phyloP scores from a whole-genome alignment of 2,329 filamentous ascomycete species.

The Monilinia vaccinii-corymbosi region DNA sequence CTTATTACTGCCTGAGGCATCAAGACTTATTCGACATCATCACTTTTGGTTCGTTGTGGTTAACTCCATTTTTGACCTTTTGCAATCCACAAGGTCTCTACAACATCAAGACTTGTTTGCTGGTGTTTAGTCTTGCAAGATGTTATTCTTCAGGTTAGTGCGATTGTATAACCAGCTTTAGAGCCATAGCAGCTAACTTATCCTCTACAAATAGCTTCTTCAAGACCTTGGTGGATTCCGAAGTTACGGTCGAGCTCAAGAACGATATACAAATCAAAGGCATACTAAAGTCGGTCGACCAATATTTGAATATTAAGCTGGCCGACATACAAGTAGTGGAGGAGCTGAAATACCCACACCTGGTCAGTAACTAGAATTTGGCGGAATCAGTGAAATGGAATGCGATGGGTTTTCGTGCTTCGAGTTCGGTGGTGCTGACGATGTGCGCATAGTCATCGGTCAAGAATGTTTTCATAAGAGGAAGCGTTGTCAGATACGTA shows the following conservation, averaged over 20 bases:
- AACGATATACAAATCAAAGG: conserved; percentile 98
- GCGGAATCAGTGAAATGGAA: not conserved
- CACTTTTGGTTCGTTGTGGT: not conserved
- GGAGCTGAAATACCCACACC: conserved; percentile 87
- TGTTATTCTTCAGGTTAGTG: conserved; percentile 1
- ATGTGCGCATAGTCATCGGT: conserved; percentile 49
- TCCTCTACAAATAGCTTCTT: conserved; percentile 62
- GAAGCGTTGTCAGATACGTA: conserved; percentile 66
- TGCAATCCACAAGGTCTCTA: not conserved
- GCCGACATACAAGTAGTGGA: conserved; percentile 91
- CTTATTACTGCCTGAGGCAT: not conserved
- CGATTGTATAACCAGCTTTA: not conserved
- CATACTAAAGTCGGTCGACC: conserved; percentile 92
- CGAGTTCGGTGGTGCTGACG: conserved; percentile 10
- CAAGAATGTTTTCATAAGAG: conserved; percentile 69
- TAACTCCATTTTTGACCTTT: not conserved
- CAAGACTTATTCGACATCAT: not conserved
- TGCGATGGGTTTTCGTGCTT: not conserved
- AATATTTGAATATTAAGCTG: conserved; percentile 98
- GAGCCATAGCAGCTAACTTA: not conserved
- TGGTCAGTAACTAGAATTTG: conserved; percentile 43
- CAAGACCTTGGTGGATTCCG: conserved; percentile 95
- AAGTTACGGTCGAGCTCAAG: conserved; percentile 97
- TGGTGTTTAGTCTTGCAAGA: not conserved
- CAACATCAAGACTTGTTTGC: not conserved